These are phyloP conservation scores for Naganishia onofrii DNA, from an alignment of 768 basidiomycete species.

Conservation along the genomic window DNA sequence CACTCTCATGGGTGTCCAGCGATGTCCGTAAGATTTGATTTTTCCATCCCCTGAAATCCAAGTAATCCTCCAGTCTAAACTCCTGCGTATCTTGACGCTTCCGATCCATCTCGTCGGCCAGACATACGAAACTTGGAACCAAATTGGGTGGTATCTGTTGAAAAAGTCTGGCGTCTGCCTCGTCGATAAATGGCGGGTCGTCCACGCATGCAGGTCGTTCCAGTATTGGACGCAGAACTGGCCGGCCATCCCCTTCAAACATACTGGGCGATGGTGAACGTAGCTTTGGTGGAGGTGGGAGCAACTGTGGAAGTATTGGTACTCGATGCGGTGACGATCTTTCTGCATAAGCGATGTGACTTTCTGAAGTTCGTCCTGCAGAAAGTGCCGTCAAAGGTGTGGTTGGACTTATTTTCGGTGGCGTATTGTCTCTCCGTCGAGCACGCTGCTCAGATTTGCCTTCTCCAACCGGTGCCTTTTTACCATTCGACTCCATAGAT, in stretches of 20 bases:
- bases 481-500: not conserved
- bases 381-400: not conserved
- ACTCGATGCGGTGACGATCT: not conserved
- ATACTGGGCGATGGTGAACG: not conserved
- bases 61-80: not conserved
- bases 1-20: no score
- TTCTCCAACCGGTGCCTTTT: not conserved
- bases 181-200: not conserved
- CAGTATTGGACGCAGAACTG: no score
- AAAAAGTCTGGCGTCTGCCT: not conserved
- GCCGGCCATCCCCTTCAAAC: not conserved
- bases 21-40: not conserved
- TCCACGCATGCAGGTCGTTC: constrained; percentile 15
- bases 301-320: not conserved
- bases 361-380: not conserved
- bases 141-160: not conserved
- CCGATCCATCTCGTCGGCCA: constrained; percentile 7
- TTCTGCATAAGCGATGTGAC: not conserved
- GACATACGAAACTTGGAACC: not conserved
- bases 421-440: not conserved
- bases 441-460: no score
- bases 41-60: constrained; percentile 3
- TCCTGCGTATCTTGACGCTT: not conserved
- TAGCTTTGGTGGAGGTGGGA: not conserved
- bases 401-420: not conserved